Base-by-base conservation (phyloP, 2,329 filamentous ascomycete genomes). In the Reticulascus tulasneorum region DNA sequence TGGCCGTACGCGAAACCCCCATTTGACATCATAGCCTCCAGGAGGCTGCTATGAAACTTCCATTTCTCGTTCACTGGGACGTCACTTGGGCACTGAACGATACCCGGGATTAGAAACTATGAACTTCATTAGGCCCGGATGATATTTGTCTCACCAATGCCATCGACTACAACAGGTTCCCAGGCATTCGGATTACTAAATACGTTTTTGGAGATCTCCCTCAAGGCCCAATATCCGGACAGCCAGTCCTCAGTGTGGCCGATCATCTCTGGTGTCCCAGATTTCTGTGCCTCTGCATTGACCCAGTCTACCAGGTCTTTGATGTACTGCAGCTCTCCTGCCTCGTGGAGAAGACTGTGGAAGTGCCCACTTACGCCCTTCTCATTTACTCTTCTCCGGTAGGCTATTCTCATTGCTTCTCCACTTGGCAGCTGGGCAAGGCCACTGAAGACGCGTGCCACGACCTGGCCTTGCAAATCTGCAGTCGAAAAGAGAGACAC, bases 401-500 rank as follows among this genome's bases (percentile, higher is more conserved):
- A 63, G 44, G 59, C 58, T 9, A 33, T 43, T 22, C 49, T 53
- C 61, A 64, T 77, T 0, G 46, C 55, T 2, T 60, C 56, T 21
- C 54, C 33, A 0, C 52, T 42, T 0, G 79, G 78, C 15, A 83
- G 51, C 2, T 48, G 42, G 0, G 67, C 67, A 21, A 64, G 60
- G 0, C 75, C 77, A 0, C 73, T 62, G 5, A 80, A 65, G 0
- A 81, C 71, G 4, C 75, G 68, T 0, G 80, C 73, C 0, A 82
- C 61, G 0, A 69, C 71, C 44, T 81, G 74, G 0, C 79, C 79
- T 51, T 86, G 82, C 46, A 83, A 84, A 41, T 86, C 82, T 42
- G 84, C 86, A 0, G 85, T 62, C 0, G 77, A 78, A 48, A 85
- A 86, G 0, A 82, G 85, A 0, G 79, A 78, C 0, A 76, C 76